A percentile compares a stretch with the other conserved stretches of the same genome.
These are phyloP conservation scores for Sporothrix brasiliensis DNA, from an alignment of 2,329 filamentous ascomycete species.

Conservation along the genomic window DNA sequence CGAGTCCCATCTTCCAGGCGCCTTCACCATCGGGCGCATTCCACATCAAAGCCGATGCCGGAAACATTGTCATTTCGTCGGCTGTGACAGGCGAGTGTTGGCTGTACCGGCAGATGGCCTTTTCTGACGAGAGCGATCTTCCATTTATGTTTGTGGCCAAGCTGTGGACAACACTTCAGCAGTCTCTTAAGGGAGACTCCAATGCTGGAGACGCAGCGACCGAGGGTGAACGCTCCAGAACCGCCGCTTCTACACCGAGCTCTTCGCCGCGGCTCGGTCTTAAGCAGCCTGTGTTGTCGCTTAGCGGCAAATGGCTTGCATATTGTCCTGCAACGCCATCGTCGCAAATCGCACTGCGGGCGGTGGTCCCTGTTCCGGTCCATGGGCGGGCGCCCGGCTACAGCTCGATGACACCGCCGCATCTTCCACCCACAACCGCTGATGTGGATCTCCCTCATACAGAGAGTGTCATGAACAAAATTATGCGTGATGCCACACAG, in stretches of 20 bases:
- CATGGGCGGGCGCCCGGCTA: slow-evolving; percentile 60
- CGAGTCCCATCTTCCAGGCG: slow-evolving; percentile 66
- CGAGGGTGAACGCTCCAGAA: slow-evolving; percentile 42
- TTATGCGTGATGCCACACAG: slow-evolving; percentile 78
- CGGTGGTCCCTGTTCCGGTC: slow-evolving; percentile 61
- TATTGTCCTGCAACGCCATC: slow-evolving; percentile 74
- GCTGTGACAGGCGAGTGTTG: slow-evolving; percentile 85
- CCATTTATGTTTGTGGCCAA: slow-evolving; percentile 76
- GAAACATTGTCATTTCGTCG: slow-evolving; percentile 73
- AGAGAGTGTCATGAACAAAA: slow-evolving; percentile 72
- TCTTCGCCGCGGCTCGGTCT: slow-evolving; percentile 48
- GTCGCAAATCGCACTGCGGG: slow-evolving; percentile 70
- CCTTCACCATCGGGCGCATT: slow-evolving; percentile 74
- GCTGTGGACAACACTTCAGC: slow-evolving; percentile 85
- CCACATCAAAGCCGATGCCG: slow-evolving; percentile 71
- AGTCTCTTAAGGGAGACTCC: slow-evolving; percentile 53
- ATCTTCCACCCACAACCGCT: slow-evolving; percentile 67
- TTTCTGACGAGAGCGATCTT: slow-evolving; percentile 48
- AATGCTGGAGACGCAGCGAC: slow-evolving; percentile 43
- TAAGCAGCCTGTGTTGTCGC: slow-evolving; percentile 67
- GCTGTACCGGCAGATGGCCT: slow-evolving; percentile 63
- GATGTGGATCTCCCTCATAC: slow-evolving; percentile 72
- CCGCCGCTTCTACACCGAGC: slow-evolving; percentile 42
- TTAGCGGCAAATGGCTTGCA: slow-evolving; percentile 75
- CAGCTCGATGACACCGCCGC: slow-evolving; percentile 66